Percentiles rank a stretch among this genome's conserved stretches.
These are phyloP conservation scores for Chamaecrista fasciculata DNA, from an alignment of 306 rosid genomes.

Conservation along the genomic window DNA sequence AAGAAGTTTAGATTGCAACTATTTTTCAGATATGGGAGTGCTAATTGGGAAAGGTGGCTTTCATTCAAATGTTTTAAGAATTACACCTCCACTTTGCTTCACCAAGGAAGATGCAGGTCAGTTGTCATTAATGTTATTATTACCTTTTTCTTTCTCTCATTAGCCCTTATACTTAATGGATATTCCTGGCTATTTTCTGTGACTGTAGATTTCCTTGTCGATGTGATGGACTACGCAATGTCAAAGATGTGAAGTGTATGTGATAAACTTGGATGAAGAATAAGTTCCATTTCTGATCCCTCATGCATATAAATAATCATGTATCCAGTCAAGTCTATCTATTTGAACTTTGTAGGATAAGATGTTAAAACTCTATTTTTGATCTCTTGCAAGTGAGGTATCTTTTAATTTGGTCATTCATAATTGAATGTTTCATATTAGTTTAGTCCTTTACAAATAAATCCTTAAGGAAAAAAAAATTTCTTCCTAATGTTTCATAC, in stretches of 20 bases:
- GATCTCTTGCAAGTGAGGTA: too few relatives aligned
- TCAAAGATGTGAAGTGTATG: conserved; percentile 36
- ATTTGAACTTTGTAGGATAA: background rate
- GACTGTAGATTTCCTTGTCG: conserved; percentile 47
- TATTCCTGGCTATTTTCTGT: conserved; percentile 24
- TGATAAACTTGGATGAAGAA: conserved; percentile 2
- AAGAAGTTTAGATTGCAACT: conserved; percentile 1
- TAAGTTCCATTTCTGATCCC: background rate
- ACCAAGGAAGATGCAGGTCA: conserved; percentile 54
- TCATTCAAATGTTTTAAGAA: conserved; percentile 46
- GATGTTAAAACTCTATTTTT: too few relatives aligned
- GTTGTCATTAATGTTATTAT: background rate
- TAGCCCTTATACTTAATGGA: background rate
- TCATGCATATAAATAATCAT: background rate
- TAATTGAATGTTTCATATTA: too few relatives aligned
- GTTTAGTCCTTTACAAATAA: too few relatives aligned
- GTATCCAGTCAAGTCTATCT: background rate
- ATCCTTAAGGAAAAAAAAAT: too few relatives aligned
- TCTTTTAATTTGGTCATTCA: too few relatives aligned
- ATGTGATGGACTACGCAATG: conserved; percentile 48
- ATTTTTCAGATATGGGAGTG: conserved; percentile 48
- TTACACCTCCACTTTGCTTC: conserved; percentile 53
- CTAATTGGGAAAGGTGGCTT: conserved; percentile 49
- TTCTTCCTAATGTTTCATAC: too few relatives aligned
- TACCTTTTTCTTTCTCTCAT: background rate